Evolutionary conservation across 768 basidiomycete species (phyloP).

Genomic region (Ramaria rubella): DNA sequence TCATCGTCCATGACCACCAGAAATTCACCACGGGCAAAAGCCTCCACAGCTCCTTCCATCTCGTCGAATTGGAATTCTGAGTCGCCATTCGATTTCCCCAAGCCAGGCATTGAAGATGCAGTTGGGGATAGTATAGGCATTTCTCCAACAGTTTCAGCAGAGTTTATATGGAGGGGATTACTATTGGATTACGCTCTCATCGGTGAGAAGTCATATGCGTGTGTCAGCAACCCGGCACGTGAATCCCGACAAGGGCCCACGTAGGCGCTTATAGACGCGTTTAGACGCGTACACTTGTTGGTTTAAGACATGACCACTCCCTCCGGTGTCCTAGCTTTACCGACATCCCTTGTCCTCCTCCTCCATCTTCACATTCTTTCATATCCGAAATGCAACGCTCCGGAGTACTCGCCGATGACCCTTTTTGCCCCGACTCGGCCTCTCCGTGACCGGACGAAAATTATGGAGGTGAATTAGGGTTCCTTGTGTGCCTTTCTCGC

Average conservation of each 20-base stretch:
- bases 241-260: neutral
- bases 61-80: conserved; percentile 53
- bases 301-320: neutral
- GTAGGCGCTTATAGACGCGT: neutral
- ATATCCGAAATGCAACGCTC: conserved; percentile 40
- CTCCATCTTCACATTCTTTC: conserved; percentile 48
- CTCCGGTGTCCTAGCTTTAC: conserved; percentile 20
- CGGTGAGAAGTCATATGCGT: neutral
- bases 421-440: conserved; percentile 40
- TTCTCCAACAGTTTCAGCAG: neutral
- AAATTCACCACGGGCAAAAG: conserved; percentile 78
- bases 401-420: conserved; percentile 44
- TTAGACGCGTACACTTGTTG: neutral
- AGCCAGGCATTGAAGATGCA: neutral
- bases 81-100: neutral
- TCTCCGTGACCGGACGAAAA: conserved; percentile 43
- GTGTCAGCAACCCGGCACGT: neutral
- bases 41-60: conserved; percentile 71
- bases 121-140: neutral
- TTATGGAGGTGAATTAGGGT: conserved; percentile 46
- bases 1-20: conserved; percentile 98
- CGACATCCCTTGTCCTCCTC: conserved; percentile 41
- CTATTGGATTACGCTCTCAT: too few species aligned
- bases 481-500: neutral
- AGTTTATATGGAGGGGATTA: neutral